Base-by-base conservation (phyloP, 2,329 filamentous ascomycete genomes). In the Aureobasidium subglaciale region DNA sequence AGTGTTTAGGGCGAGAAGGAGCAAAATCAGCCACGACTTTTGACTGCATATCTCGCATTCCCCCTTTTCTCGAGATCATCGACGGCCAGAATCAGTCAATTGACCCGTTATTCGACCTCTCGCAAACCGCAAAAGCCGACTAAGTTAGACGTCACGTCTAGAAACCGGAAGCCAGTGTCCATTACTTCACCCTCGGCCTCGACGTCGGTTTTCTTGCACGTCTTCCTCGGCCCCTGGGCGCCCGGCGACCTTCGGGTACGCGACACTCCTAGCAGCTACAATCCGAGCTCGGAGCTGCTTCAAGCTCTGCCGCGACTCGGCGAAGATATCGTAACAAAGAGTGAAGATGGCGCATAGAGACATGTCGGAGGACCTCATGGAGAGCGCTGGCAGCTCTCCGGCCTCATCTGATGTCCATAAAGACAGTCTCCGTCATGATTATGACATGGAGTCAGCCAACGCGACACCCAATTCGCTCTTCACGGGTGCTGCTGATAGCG, bases 91-190 rank as follows among this genome's bases (percentile, higher is more conserved):
- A 41, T 22, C 20, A 37, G 50, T 38, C 24, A 54, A 54, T 54
- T 54, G 50, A 54, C 50, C 50, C 50, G 37, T 43, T 42, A 54
- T 42, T 43, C 50, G 22, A 54, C 50, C 50, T 54, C 50, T 54
- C 38, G 22, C 38, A 5, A 18, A 29, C 29, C 22, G 22, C 50
- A 54, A 54, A 54, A 54, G 50, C 38, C 37, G 50, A 54, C 38
- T 54, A 54, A 54, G 50, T 54, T 43, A 20, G 25, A 43, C 50
- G 50, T 54, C 50, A 54, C 50, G 50, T 54, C 50, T 43, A 22
- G 37, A 35, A 43, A 34, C 38, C 50, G 50, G 50, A 43, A 54
- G 29, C 38, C 48, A 16, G 18, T 41, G 35, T 22, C 48, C 35
- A 52, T 30, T 35, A 6, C 25, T 41, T 30, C 48, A 52, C 37